Conservation (phyloP, 2,329 filamentous ascomycete species). For the Fragosphaeria purpurea region DNA sequence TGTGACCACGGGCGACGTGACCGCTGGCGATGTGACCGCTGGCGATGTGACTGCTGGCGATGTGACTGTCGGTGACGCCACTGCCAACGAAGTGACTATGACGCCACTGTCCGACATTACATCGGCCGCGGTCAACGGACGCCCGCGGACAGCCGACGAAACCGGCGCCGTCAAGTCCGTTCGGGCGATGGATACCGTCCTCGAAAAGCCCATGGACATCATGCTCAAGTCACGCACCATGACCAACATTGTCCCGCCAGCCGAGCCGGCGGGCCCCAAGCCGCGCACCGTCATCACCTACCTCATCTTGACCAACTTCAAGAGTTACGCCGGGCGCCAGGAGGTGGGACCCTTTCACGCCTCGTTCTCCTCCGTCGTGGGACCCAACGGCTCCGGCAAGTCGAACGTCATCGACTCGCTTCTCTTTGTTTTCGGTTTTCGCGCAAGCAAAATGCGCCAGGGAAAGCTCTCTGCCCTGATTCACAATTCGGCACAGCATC, state of each 20-base stretch:
- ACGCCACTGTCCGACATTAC: slow-evolving; percentile 67
- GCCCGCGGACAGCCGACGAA: slow-evolving; percentile 51
- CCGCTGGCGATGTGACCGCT: slow-evolving; percentile 1
- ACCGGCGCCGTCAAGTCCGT: slow-evolving; percentile 56
- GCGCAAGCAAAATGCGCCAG: slow-evolving; percentile 98
- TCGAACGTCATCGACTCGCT: slow-evolving; percentile 98
- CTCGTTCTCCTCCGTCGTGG: slow-evolving; percentile 95
- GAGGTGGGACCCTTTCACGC: slow-evolving; percentile 94
- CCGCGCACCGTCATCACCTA: slow-evolving; percentile 87
- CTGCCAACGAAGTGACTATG: not conserved
- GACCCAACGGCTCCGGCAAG: slow-evolving; percentile 95
- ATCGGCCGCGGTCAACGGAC: slow-evolving; percentile 31
- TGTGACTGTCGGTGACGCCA: slow-evolving; percentile 1
- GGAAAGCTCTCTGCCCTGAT: slow-evolving; percentile 97
- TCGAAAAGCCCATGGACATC: slow-evolving; percentile 91
- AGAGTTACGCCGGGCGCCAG: slow-evolving; percentile 93
- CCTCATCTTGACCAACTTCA: slow-evolving; percentile 91
- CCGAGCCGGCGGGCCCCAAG: slow-evolving; percentile 65
- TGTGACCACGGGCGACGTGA: not conserved
- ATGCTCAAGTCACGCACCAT: slow-evolving; percentile 74
- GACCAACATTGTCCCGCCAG: slow-evolving; percentile 46
- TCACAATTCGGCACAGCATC: slow-evolving; percentile 85
- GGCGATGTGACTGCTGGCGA: slow-evolving; percentile 1
- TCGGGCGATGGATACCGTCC: slow-evolving; percentile 62
- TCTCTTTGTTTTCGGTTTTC: slow-evolving; percentile 97